Evolutionary conservation across 192 early-diverging fungal species (phyloP), one percentile per base, ranked within the genome.

Genomic region (Rhizophagus clarus): DNA sequence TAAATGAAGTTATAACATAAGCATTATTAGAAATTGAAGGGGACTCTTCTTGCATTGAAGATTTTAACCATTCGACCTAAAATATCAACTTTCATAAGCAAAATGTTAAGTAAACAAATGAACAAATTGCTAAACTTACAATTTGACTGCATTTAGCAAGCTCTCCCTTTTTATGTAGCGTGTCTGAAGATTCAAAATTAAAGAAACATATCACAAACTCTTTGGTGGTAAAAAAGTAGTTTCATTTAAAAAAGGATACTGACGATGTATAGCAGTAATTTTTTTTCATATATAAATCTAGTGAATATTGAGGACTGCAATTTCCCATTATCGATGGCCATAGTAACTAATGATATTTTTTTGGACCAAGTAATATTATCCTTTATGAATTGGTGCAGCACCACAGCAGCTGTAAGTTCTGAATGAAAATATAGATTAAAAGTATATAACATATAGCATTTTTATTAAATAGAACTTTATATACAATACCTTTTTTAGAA

Each of bases 401-500:
- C 71, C 24, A 72, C 12, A n/a, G 71, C 71, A 29, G 71, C 71
- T 22, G 51, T 26, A 15, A 47, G 9, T 29, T 72, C 71, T 72
- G 45, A 42, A 70, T 3, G n/a, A n/a, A n/a, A 40, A 7, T 37
- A 32, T 17, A 2, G 1, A 69, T 37, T 1, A 40, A 40, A 7
- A 0, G 37, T 40, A 40, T 6, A 29, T 67, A 15, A 29, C 1
- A 29, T 24, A 29, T 29, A 29, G 9, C 15, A 24, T 66, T 28
- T n/a, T 40, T 40, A 32, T 10, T 10, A 28, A 64, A 28, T 4
- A 15, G 28, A 28, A 20, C 37, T 20, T 69, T 29, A 37, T 31
- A 72, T 26, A 47, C n/a, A 70, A 20, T 72, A 72, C 71, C 71
- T 72, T 49, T 72, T 37, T n/a, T 31, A 28, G 71, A 72, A 8